These are phyloP conservation scores for Trichoderma breve DNA, from an alignment of 2,329 filamentous ascomycete species.

Conservation along the genomic window DNA sequence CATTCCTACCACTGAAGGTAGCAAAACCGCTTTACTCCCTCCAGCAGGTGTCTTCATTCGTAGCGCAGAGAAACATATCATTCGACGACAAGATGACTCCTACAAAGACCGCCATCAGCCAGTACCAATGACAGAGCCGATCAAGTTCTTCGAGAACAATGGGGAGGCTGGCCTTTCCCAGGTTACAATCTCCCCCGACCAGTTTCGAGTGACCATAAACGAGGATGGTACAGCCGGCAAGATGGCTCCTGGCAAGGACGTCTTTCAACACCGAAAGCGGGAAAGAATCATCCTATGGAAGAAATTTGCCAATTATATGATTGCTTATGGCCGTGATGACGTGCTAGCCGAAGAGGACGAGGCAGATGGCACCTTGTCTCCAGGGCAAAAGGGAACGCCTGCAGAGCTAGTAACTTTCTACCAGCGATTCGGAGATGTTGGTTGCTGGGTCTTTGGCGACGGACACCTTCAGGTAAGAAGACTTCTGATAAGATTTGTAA, in stretches of 20 bases:
- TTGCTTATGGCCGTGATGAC: conserved; percentile 70
- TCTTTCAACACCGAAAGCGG: conserved; percentile 64
- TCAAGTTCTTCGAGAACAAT: conserved; percentile 74
- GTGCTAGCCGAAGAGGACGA: conserved; percentile 45
- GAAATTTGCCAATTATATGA: conserved; percentile 74
- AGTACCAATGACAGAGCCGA: conserved; percentile 58
- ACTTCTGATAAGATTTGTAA: neutral
- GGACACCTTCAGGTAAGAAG: conserved; percentile 67
- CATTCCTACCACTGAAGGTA: conserved; percentile 52
- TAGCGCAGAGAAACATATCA: conserved; percentile 68
- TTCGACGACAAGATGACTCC: conserved; percentile 54
- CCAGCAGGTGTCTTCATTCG: conserved; percentile 71
- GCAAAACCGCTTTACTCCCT: conserved; percentile 54
- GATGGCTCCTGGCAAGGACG: conserved; percentile 60
- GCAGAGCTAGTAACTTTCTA: conserved; percentile 73
- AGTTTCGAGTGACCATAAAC: conserved; percentile 55
- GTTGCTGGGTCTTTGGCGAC: conserved; percentile 78
- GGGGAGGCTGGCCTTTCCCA: conserved; percentile 61
- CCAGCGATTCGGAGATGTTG: conserved; percentile 76
- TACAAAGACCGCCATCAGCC: conserved; percentile 60
- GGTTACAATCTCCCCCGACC: conserved; percentile 62
- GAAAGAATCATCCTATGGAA: conserved; percentile 68
- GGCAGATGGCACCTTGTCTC: conserved; percentile 39
- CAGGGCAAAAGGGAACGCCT: conserved; percentile 38
- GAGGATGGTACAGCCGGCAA: conserved; percentile 60